These are phyloP conservation scores for Nannochloris sp. DNA, from an alignment of 139 green algal genomes.

Conservation along the genomic window DNA sequence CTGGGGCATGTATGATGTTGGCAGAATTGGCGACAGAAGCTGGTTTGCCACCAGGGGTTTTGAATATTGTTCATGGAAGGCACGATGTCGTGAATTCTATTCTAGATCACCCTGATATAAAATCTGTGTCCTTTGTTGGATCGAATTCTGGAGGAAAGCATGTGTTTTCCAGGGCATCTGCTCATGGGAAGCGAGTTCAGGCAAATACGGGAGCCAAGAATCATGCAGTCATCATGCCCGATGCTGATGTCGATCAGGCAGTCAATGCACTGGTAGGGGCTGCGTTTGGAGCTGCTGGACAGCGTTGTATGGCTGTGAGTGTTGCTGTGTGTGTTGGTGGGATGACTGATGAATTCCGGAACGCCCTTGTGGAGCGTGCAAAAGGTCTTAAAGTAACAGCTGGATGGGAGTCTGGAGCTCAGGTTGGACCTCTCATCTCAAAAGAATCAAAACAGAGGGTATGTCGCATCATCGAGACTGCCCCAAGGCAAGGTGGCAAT, in stretches of 20 bases:
- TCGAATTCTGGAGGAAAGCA: slow-evolving; percentile 68
- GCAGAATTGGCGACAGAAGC: slow-evolving; percentile 69
- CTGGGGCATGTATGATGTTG: slow-evolving; percentile 70
- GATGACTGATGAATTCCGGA: slow-evolving; percentile 36
- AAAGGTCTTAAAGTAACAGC: slow-evolving; percentile 56
- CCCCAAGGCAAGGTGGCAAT: slow-evolving; percentile 56
- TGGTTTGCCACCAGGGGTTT: slow-evolving; percentile 29
- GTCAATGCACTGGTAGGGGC: slow-evolving; percentile 72
- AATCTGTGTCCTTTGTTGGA: slow-evolving; percentile 90
- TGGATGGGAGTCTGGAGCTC: slow-evolving; percentile 62
- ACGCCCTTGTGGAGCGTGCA: slow-evolving; percentile 56
- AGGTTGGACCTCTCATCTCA: slow-evolving; percentile 87
- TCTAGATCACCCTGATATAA: slow-evolving; percentile 85
- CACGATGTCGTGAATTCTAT: slow-evolving; percentile 82
- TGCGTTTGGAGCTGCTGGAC: slow-evolving; percentile 87
- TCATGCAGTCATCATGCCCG: slow-evolving; percentile 90
- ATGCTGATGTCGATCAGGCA: slow-evolving; percentile 73
- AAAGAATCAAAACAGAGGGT: slow-evolving; percentile 47
- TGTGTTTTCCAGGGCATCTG: slow-evolving; percentile 69
- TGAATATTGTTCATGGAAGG: slow-evolving; percentile 74
- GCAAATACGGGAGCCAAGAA: slow-evolving; percentile 96
- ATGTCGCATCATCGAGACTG: slow-evolving; percentile 57
- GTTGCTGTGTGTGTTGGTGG: slow-evolving; percentile 84
- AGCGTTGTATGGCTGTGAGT: slow-evolving; percentile 95
- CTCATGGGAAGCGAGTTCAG: slow-evolving; percentile 85